phyloP scores from a whole-genome alignment of 208 protist genomes.

The Phytomonas francai region DNA sequence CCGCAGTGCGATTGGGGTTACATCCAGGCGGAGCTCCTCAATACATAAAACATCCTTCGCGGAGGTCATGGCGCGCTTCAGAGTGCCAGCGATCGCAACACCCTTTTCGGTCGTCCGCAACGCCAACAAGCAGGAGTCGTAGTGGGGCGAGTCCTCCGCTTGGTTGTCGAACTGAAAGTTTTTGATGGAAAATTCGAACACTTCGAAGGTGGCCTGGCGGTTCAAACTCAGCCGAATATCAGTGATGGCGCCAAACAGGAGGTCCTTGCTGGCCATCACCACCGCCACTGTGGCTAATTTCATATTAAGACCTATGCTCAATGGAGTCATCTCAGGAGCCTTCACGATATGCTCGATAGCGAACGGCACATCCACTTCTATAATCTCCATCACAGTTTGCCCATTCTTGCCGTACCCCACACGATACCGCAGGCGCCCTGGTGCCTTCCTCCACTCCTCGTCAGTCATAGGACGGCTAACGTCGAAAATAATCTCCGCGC shows the following conservation, averaged over 20 bases:
- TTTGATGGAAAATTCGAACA: conserved; percentile 47
- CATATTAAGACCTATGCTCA: conserved; percentile 61
- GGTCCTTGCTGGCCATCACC: conserved; percentile 45
- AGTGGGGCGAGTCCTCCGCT: conserved; percentile 61
- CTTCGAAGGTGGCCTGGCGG: conserved; percentile 35
- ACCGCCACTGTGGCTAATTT: conserved; percentile 51
- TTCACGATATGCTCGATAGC: conserved; percentile 12
- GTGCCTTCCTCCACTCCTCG: conserved; percentile 18
- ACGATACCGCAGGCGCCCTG: conserved; percentile 31
- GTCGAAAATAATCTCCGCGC: conserved; percentile 20
- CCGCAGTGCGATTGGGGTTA: conserved; percentile 63
- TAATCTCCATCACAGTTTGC: conserved; percentile 60
- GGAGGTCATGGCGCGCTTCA: conserved; percentile 41
- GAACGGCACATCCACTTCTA: conserved; percentile 11
- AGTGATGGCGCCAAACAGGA: conserved; percentile 59
- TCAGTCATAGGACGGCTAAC: conserved; percentile 24
- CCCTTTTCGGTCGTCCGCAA: conserved; percentile 31
- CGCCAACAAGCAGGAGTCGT: conserved; percentile 63
- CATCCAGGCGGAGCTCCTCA: conserved; percentile 69
- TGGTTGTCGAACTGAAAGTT: conserved; percentile 89
- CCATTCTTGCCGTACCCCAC: conserved; percentile 42
- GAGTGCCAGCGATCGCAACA: conserved; percentile 36
- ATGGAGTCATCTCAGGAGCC: conserved; percentile 27
- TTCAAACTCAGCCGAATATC: conserved; percentile 63
- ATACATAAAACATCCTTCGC: conserved; percentile 54